Evolutionary conservation across 192 early-diverging fungal species (phyloP).

Genomic region (Funneliformis geosporum): DNA sequence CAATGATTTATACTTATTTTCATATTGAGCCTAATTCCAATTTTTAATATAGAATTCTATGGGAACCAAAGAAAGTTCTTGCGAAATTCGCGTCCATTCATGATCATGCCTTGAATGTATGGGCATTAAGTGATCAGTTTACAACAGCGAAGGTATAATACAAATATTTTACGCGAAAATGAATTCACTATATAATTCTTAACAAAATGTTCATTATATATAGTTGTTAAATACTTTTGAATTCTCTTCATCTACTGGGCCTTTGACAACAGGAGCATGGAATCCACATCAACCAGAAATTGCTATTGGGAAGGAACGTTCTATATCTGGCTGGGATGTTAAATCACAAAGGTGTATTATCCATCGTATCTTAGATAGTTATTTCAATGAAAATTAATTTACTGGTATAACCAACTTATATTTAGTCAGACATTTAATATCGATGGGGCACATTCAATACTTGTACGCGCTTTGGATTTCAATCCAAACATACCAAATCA

Average conservation of each 20-base stretch:
- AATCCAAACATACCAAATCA: constrained; percentile 88
- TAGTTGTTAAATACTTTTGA: constrained; percentile 43
- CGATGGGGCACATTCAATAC: constrained; percentile 70
- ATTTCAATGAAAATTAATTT: constrained; percentile 4
- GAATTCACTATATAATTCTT: neutral
- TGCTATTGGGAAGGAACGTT: constrained; percentile 58
- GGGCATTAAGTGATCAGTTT: constrained; percentile 46
- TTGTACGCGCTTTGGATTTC: constrained; percentile 73
- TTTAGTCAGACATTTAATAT: constrained; percentile 52
- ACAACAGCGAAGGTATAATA: constrained; percentile 43
- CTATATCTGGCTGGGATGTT: constrained; percentile 73
- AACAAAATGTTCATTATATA: neutral
- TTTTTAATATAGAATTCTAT: constrained; percentile 45
- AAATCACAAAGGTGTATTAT: constrained; percentile 55
- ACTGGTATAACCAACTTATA: constrained; percentile 29
- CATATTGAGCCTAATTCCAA: no score
- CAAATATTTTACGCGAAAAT: neutral
- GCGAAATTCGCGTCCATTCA: constrained; percentile 36
- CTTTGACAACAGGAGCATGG: constrained; percentile 56
- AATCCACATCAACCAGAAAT: constrained; percentile 66
- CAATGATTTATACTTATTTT: no score
- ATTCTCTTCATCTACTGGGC: constrained; percentile 32
- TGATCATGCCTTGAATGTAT: constrained; percentile 52
- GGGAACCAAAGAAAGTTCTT: constrained; percentile 46
- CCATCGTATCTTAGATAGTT: constrained; percentile 17